Evolutionary conservation across 805 yeast genomes (phyloP), one percentile per base, ranked within the genome.

Genomic region (Lachancea quebecensis): DNA sequence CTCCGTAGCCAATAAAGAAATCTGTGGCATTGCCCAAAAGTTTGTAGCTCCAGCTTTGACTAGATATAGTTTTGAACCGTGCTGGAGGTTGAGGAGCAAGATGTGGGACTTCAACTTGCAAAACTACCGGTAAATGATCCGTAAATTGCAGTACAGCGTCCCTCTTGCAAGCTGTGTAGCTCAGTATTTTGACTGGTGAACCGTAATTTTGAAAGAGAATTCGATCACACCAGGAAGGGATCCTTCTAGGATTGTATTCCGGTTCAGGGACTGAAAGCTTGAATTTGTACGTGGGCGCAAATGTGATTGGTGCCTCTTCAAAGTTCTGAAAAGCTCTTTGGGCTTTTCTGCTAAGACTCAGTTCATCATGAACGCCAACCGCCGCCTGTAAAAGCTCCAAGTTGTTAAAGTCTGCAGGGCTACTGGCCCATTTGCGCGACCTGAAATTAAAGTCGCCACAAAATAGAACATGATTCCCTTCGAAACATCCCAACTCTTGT

Each of bases 141-240:
- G 95, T 85, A 18, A 71, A 67, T 4, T 65, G 62, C 33, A 82
- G 62, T 0, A 67, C 59, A 1, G 67, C 59, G 1, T 46, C 33
- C 38, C 67, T 52, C 11, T 35, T 31, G 7, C 85, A 52, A 6
- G 85, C 70, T 27, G 65, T 55, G 62, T 88, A 88, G 21, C 11
- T 15, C 21, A 40, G 10, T 3, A 59, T 57, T 11, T 63, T 51
- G 1, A 69, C 43, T 10, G 50, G 47, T 14, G 49, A 44, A 7
- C 59, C 52, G 47, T 81, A 77, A 1, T 69, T 58, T 45, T 75
- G 74, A 55, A 68, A 86, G 38, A 90, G 60, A 5, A 90, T 76
- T 43, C 98, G 66, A 60, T 90, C 98, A 64, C 96, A 89, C 95
- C 95, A 90, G 6, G 95, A 82, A 0, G 96, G 95, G 1, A 69